Base-by-base conservation (phyloP, 352 stramenopile genomes). In the Pythium volutum region DNA sequence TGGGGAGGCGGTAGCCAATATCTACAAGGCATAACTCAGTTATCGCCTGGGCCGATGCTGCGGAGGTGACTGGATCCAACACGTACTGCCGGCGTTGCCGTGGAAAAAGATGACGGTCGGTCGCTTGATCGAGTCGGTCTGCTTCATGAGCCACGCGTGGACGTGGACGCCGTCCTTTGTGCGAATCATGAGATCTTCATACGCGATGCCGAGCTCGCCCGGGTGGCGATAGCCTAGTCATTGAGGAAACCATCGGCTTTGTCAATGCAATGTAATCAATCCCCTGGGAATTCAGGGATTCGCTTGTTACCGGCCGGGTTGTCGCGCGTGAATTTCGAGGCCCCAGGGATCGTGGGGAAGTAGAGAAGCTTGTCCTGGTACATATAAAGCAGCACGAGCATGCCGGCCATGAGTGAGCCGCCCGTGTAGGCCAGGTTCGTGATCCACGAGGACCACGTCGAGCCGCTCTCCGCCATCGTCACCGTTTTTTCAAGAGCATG, bases 21-120 rank as follows among this genome's bases (percentile, higher is more conserved):
- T 98, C 96, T 87, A 51, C 33, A 43, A 31, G 12, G 18, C 34
- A 7, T 1, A 41, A 26, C 16, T 0, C 26, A 33, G 14, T 50
- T n/a, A n/a, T n/a, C n/a, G n/a, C n/a, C 16, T 47, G 15, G 9
- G 10, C 18, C 27, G 22, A 4, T 62, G 23, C 14, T 20, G 16
- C 25, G 29, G 4, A 5, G 45, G 12, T 18, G 5, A n/a, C 4
- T 46, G 14, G 23, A 11, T 58, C 12, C 18, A 29, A n/a, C 29
- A 76, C 75, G 58, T 66, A 95, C 85, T 93, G 70, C 91, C 92
- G 20, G 95, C 93, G 69, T 98, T 98, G 62, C 91, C 95, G 49
- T 98, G 95, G 71, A 98, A 98, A 57, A 98, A 98, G 31, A 98
- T 80, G 51, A 98, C 73, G 11, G 95, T 98, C 27, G 91, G 86